These are phyloP conservation scores for Litchi chinensis DNA, from an alignment of 345 rosid species.

Conservation along the genomic window DNA sequence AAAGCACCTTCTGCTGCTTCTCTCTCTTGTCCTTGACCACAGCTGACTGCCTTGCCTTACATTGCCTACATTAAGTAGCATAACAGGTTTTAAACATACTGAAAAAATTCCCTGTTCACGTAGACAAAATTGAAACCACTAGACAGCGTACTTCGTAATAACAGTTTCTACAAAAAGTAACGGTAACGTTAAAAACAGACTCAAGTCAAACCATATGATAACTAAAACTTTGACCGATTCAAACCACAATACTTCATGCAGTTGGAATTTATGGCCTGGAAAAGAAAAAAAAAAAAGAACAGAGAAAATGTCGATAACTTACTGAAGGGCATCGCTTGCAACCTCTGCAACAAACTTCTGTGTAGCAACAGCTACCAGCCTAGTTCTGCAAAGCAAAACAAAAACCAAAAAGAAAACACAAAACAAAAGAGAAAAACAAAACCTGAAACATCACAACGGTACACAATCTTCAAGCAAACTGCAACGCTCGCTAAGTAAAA, in stretches of 20 bases:
- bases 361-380: slow-evolving; percentile 95
- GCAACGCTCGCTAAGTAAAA: background rate
- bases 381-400: slow-evolving; percentile 52
- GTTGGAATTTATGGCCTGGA: background rate
- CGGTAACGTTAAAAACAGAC: background rate
- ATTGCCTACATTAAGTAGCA: slow-evolving; percentile 55
- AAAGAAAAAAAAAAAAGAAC: background rate
- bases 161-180: background rate
- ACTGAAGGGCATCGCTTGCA: slow-evolving; percentile 90
- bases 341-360: slow-evolving; percentile 96
- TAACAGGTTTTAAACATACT: background rate
- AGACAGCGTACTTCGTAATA: background rate
- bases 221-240: background rate
- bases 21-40: slow-evolving; percentile 90
- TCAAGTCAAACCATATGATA: background rate
- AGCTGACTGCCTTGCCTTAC: slow-evolving; percentile 87
- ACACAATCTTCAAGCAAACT: background rate
- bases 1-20: slow-evolving; percentile 85
- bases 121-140: background rate
- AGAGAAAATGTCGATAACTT: slow-evolving; percentile 29
- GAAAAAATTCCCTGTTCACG: background rate
- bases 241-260: background rate
- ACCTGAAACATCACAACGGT: slow-evolving; percentile 3
- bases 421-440: background rate
- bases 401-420: background rate